Evolutionary conservation across 768 basidiomycete species (phyloP).

Genomic region (Guyanaporus albipodus): DNA sequence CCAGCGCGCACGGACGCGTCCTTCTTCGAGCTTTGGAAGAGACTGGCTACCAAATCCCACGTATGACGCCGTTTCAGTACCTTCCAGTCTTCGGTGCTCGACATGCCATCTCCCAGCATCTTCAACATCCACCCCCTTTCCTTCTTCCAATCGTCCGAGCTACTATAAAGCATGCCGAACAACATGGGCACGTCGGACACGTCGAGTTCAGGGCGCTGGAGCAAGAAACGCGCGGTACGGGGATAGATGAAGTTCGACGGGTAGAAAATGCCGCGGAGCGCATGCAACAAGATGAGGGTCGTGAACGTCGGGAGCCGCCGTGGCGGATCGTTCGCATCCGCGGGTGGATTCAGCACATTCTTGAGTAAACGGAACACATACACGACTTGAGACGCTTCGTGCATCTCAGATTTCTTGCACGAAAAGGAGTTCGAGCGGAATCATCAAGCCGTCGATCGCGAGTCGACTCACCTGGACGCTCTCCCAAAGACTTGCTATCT

Average conservation of each 20-base stretch:
- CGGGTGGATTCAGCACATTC: constrained; percentile 10
- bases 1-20: constrained; percentile 52
- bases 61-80: constrained; percentile 78
- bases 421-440: neutral
- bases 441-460: neutral
- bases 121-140: constrained; percentile 88
- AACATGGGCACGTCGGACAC: constrained; percentile 84
- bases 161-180: constrained; percentile 82
- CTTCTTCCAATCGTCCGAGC: constrained; percentile 74
- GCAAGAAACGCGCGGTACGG: constrained; percentile 77
- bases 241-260: constrained; percentile 90
- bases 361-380: constrained; percentile 54
- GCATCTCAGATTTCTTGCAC: constrained; percentile 56
- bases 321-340: constrained; percentile 47
- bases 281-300: constrained; percentile 79
- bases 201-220: constrained; percentile 85
- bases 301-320: constrained; percentile 71
- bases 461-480: constrained; percentile 53
- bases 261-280: constrained; percentile 77
- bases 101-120: constrained; percentile 80
- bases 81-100: constrained; percentile 72
- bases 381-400: constrained; percentile 71
- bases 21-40: constrained; percentile 63
- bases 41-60: constrained; percentile 81
- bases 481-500: constrained; percentile 58